phyloP scores from a whole-genome alignment of 2,329 filamentous ascomycete genomes.

The Fusarium caatingaense region DNA sequence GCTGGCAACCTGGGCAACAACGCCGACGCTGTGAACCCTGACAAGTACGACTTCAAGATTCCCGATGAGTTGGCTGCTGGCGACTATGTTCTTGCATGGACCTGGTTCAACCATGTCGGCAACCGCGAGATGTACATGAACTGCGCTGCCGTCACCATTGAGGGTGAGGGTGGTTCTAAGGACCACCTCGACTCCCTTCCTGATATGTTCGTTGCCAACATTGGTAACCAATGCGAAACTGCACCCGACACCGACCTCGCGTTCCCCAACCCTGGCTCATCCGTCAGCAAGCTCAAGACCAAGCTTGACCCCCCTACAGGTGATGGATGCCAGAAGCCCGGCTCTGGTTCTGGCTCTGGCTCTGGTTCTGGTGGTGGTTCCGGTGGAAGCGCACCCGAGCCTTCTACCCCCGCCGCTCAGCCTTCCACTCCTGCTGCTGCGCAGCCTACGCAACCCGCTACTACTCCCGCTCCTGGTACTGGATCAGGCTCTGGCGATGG shows the following conservation, averaged over 20 bases:
- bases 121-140: slow-evolving; percentile 99
- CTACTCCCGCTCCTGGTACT: not conserved
- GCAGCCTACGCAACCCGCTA: not conserved
- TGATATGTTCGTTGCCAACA: slow-evolving; percentile 75
- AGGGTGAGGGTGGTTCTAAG: slow-evolving; percentile 61
- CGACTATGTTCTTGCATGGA: slow-evolving; percentile 87
- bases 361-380: not conserved
- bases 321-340: too few relatives aligned
- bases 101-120: slow-evolving; percentile 93
- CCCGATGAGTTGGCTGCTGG: slow-evolving; percentile 79
- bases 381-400: not conserved
- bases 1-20: too few relatives aligned
- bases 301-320: accelerated
- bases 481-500: not conserved
- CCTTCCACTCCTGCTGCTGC: slow-evolving; percentile 44
- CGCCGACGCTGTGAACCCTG: too few relatives aligned
- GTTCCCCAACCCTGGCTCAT: slow-evolving; percentile 71
- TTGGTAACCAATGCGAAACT: slow-evolving; percentile 66
- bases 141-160: slow-evolving; percentile 81
- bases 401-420: slow-evolving; percentile 30
- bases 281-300: slow-evolving; percentile 61
- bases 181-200: slow-evolving; percentile 73
- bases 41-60: slow-evolving; percentile 75
- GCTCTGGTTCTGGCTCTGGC: too few relatives aligned
- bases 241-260: slow-evolving; percentile 61